Percentiles rank a stretch among this genome's conserved stretches.
Conservation (phyloP, 164 flowering plant genomes). For the Aristolochia fimbriata region DNA sequence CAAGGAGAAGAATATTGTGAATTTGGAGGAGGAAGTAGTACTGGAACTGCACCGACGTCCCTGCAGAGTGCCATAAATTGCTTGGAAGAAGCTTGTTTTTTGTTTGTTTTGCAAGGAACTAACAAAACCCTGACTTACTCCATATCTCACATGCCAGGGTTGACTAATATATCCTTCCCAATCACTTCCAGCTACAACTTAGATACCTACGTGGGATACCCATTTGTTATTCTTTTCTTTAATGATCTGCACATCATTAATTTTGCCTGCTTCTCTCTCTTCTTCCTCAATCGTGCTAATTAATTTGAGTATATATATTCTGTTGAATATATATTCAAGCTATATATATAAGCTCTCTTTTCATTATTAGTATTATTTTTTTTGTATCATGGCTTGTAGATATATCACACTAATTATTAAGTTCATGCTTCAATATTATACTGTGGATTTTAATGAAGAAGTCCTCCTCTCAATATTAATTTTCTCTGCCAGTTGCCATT, state of each 20-base stretch:
- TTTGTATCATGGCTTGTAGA: too few species aligned
- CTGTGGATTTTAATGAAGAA: too few species aligned
- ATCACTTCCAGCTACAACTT: background rate
- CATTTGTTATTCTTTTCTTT: background rate
- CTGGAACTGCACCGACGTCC: conserved; percentile 6
- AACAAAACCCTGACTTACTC: conserved; percentile 18
- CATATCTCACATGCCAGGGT: conserved; percentile 41
- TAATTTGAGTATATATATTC: too few species aligned
- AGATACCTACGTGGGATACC: background rate
- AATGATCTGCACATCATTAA: conserved; percentile 13
- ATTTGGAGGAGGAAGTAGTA: background rate
- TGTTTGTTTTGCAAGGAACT: conserved; percentile 10
- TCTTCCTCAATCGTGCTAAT: too few species aligned
- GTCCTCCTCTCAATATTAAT: too few species aligned
- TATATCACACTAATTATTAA: too few species aligned
- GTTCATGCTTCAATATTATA: too few species aligned
- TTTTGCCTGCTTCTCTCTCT: background rate
- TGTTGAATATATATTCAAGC: too few species aligned
- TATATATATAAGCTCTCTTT: too few species aligned
- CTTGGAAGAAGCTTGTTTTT: conserved; percentile 5
- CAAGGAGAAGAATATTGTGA: background rate
- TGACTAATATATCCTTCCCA: conserved; percentile 19
- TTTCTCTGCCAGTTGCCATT: too few species aligned
- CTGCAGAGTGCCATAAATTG: background rate
- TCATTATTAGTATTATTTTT: too few species aligned